Evolutionary conservation across 257 asterid genomes (phyloP), one percentile per base, ranked within the genome.

Genomic region (Echites panduratus): DNA sequence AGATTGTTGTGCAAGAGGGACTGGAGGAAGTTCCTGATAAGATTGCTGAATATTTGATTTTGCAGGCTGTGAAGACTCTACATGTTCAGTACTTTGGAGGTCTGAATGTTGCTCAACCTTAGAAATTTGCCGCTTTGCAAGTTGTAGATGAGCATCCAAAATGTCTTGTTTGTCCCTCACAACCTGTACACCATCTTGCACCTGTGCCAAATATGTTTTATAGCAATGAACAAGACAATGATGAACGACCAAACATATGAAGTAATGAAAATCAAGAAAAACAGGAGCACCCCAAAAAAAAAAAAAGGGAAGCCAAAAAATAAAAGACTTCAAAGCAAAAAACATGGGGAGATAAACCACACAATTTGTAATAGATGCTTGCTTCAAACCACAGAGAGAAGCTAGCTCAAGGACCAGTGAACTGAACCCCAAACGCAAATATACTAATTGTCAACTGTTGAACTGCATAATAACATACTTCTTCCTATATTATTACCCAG

Each of bases 141-240:
- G 86, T 79, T 86, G 84, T 76, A 88, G 72, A 70, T 89, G 86
- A 75, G 92, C 95, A 66, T 87, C 94, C 67, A 90, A 73, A 66
- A 84, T 87, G 53, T 94, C 97, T 83, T 89, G 98, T 76, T 95
- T 89, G 72, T 95, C 98, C 82, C 54, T 83, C 73, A 95, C 87
- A 74, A 75, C 69, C 71, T 84, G 86, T 29, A 95, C 91, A 49
- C 90, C 89, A 2, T 80, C 82, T 74, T 87, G 96, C 77, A 95
- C 97, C 99, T 95, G 87, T 84, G 76, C 72, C 77, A 49, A 79
- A 74, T 41, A 48, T 26, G 12, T 72, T n/a, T n/a, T 47, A 48
- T 58, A 73, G 50, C 75, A 85, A 43, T 40, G 70, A 59, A 70
- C 52, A 48, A 54, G 48, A 32, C 3, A 47, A 52, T 68, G 70